Evolutionary conservation across 352 stramenopile species (phyloP).

Genomic region (Phytophthora constricta): DNA sequence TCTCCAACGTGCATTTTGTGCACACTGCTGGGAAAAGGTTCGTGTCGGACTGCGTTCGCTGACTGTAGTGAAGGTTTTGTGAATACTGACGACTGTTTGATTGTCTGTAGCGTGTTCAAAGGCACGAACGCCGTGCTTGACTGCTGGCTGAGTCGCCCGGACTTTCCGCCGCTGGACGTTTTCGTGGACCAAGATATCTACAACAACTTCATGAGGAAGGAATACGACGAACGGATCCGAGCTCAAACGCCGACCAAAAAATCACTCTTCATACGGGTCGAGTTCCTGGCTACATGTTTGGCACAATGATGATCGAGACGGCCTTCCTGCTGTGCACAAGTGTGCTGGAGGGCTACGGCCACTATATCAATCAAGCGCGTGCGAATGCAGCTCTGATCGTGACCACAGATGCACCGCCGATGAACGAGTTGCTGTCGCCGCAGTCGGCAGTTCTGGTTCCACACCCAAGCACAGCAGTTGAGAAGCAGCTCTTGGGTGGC

Average conservation of each 20-base stretch:
- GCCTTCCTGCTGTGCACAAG: constrained; percentile 63
- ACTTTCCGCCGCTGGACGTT: constrained; percentile 50
- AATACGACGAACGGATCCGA: constrained; percentile 29
- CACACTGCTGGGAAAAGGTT: constrained; percentile 48
- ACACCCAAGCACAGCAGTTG: constrained; percentile 22
- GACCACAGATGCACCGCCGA: constrained; percentile 56
- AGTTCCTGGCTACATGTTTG: constrained; percentile 42
- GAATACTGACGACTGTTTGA: constrained; percentile 8
- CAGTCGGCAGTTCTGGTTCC: constrained; percentile 48
- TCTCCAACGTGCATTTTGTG: constrained; percentile 42
- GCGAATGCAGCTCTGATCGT: constrained; percentile 53
- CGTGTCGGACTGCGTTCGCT: constrained; percentile 7
- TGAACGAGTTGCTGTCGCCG: constrained; percentile 65
- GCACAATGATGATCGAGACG: constrained; percentile 48
- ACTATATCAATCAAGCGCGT: constrained; percentile 78
- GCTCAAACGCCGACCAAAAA: constrained; percentile 22
- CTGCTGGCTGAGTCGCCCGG: constrained; percentile 49
- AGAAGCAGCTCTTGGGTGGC: constrained; percentile 49
- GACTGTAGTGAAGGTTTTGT: neutral
- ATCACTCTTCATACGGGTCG: constrained; percentile 45
- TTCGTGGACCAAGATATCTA: constrained; percentile 51
- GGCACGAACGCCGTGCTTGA: constrained; percentile 56
- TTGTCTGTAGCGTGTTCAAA: constrained; percentile 39
- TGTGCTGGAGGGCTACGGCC: constrained; percentile 61
- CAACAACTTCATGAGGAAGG: constrained; percentile 33